Evolutionary conservation across 352 stramenopile species (phyloP).

Genomic region (Globisporangium heterothallicum): DNA sequence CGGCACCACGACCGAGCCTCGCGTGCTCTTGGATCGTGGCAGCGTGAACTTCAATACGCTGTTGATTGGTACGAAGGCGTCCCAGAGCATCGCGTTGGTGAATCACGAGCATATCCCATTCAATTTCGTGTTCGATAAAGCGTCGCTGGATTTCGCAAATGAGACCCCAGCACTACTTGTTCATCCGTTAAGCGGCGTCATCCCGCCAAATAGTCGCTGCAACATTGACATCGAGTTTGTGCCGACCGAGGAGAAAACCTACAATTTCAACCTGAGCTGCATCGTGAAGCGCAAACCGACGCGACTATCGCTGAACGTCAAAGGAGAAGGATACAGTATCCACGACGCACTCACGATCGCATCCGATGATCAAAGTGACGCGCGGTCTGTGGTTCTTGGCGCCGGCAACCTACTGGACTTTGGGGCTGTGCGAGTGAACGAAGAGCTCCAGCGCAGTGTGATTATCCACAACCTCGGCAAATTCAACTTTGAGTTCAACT

Average conservation of each 20-base stretch:
- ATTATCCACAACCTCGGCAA: slow-evolving; percentile 90
- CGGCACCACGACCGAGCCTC: slow-evolving; percentile 88
- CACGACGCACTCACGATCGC: slow-evolving; percentile 63
- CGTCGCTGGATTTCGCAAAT: slow-evolving; percentile 74
- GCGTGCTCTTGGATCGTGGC: slow-evolving; percentile 81
- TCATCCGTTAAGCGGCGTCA: slow-evolving; percentile 82
- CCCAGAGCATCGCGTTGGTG: slow-evolving; percentile 85
- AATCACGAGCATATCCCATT: slow-evolving; percentile 93
- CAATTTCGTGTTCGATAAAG: slow-evolving; percentile 93
- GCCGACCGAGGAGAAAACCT: slow-evolving; percentile 87
- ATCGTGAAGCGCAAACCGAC: slow-evolving; percentile 90
- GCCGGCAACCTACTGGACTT: slow-evolving; percentile 73
- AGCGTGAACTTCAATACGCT: slow-evolving; percentile 91
- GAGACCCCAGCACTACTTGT: slow-evolving; percentile 75
- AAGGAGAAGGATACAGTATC: slow-evolving; percentile 93
- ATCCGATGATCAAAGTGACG: slow-evolving; percentile 40
- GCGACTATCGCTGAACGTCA: slow-evolving; percentile 90
- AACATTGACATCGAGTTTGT: slow-evolving; percentile 88
- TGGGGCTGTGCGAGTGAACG: slow-evolving; percentile 82
- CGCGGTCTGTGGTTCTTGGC: slow-evolving; percentile 20
- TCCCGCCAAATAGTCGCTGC: slow-evolving; percentile 82
- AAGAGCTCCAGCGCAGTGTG: slow-evolving; percentile 56
- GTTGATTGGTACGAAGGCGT: slow-evolving; percentile 83
- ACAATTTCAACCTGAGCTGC: slow-evolving; percentile 93
- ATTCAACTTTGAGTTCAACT: slow-evolving; percentile 95